Base-by-base conservation (phyloP, 2,329 filamentous ascomycete species). In the Calonectria leucothoes region DNA sequence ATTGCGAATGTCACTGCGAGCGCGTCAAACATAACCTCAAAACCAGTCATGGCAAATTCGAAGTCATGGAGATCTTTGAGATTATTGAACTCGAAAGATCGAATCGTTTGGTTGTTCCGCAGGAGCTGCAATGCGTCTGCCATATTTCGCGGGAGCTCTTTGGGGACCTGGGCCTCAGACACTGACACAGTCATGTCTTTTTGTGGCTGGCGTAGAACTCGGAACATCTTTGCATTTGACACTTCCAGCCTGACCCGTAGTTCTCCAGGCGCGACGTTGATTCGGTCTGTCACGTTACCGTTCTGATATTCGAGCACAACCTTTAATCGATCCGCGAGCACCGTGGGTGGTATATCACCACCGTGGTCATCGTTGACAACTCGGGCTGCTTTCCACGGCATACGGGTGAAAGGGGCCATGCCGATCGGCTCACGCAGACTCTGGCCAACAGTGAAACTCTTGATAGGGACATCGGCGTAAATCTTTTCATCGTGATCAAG, bases 211-310 rank as follows among this genome's bases (percentile, higher is more conserved):
- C 95, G 93, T 70, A 94, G 87, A 45, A 96, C 84, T 74, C 91
- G 91, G 61, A 97, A 84, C 17, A 91, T 86, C 64, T 91, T 91
- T 27, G 88, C 88, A 67, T 91, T 89, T 69, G 88, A 87, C 37
- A 93, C 89, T 76, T 93, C 91, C 39, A 95, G 86, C 35, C 91
- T 88, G 63, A 95, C 82, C 78, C 91, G 91, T 77, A 95, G 82
- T 83, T 95, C 93, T n/a, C 94, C 94, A 14, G 93, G 93, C 2
- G 89, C 93, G 79, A 97, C 88, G 78, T 98, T 98, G 81, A 98
- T 88, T 45, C 95, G 91, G 84, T 98, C 96, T 2, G 94, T 95
- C 20, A 97, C 87, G 51, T 93, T 94, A 63, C 95, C 94, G 77
- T 93, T 92, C 74, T 93, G 91, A 76, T 94, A 94, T 71, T 95